Percentiles rank a stretch among this genome's conserved stretches.
phyloP scores from a whole-genome alignment of 2,329 filamentous ascomycete genomes.

The Acrocalymma vagum region DNA sequence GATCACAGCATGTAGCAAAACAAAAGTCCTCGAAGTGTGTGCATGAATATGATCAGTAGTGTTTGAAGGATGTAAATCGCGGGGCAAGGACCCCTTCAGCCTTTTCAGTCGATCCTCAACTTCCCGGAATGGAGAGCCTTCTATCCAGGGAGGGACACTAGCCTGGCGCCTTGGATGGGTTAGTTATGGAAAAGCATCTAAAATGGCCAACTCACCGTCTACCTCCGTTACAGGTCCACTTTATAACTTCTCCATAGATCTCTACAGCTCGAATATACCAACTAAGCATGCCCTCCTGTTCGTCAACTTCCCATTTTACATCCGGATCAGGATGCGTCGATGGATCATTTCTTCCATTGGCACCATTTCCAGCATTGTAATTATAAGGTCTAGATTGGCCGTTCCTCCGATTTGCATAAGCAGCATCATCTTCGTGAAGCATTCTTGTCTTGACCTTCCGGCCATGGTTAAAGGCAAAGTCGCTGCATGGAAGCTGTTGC shows the following conservation, averaged over 20 bases:
- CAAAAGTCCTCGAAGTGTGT: slow-evolving; percentile 70
- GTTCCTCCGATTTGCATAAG: slow-evolving; percentile 20
- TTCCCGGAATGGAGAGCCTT: slow-evolving; percentile 62
- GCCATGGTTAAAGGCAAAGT: slow-evolving; percentile 70
- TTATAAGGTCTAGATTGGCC: too few relatives aligned
- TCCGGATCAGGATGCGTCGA: too few relatives aligned
- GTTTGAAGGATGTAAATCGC: slow-evolving; percentile 65
- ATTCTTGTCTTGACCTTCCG: slow-evolving; percentile 60
- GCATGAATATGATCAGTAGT: slow-evolving; percentile 72
- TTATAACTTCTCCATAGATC: slow-evolving; percentile 64
- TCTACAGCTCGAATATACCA: slow-evolving; percentile 63
- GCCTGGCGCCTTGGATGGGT: slow-evolving; percentile 39
- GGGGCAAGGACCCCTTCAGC: slow-evolving; percentile 65
- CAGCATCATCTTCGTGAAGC: slow-evolving; percentile 24
- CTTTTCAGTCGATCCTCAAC: slow-evolving; percentile 61
- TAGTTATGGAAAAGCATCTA: slow-evolving; percentile 8
- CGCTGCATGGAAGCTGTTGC: slow-evolving; percentile 75
- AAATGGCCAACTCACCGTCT: slow-evolving; percentile 54
- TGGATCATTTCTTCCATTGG: too few relatives aligned
- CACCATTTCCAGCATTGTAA: too few relatives aligned
- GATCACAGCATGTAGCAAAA: slow-evolving; percentile 72
- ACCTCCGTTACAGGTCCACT: slow-evolving; percentile 67
- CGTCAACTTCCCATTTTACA: slow-evolving; percentile 61
- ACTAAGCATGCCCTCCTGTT: slow-evolving; percentile 56
- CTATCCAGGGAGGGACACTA: slow-evolving; percentile 68